Conservation (phyloP, 495 filamentous ascomycete species). For the Evernia prunastri region DNA sequence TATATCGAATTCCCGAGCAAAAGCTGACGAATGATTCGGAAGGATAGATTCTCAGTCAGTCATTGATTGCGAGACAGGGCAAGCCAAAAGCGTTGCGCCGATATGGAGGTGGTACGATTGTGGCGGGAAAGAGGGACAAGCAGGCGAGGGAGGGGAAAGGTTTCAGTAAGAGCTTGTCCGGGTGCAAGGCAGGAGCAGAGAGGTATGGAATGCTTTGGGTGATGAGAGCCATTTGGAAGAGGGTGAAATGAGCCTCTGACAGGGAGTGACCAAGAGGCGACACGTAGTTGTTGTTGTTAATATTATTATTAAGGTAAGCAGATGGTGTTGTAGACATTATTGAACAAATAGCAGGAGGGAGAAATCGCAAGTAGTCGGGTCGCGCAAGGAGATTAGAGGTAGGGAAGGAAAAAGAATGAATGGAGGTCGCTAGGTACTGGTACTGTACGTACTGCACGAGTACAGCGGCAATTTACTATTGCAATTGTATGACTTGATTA, state of each 20-base stretch:
- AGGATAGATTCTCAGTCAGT: neutral
- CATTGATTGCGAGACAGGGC: neutral
- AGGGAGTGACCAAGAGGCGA: conserved; percentile 3
- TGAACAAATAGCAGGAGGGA: neutral
- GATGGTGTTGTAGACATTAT: neutral
- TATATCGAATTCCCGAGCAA: neutral
- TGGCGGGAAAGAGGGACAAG: neutral
- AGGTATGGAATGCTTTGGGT: conserved; percentile 7
- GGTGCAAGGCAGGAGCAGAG: conserved; percentile 7
- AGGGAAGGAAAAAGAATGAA: neutral
- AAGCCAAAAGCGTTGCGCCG: conserved; percentile 7
- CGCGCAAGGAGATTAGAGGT: neutral
- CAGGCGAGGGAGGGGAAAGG: neutral
- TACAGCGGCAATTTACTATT: no score
- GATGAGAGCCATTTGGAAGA: conserved; percentile 9
- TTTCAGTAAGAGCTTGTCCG: neutral
- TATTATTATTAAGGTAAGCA: neutral
- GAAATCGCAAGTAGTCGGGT: neutral
- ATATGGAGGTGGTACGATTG: conserved; percentile 6
- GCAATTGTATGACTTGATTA: neutral
- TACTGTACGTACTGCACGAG: no score
- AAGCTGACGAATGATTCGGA: neutral
- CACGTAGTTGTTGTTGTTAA: no score
- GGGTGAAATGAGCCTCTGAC: neutral
- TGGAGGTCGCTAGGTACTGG: no score